Percentiles rank a stretch among this genome's conserved stretches.
phyloP scores from a whole-genome alignment of 352 stramenopile genomes.

The Globisporangium acanthophoron region DNA sequence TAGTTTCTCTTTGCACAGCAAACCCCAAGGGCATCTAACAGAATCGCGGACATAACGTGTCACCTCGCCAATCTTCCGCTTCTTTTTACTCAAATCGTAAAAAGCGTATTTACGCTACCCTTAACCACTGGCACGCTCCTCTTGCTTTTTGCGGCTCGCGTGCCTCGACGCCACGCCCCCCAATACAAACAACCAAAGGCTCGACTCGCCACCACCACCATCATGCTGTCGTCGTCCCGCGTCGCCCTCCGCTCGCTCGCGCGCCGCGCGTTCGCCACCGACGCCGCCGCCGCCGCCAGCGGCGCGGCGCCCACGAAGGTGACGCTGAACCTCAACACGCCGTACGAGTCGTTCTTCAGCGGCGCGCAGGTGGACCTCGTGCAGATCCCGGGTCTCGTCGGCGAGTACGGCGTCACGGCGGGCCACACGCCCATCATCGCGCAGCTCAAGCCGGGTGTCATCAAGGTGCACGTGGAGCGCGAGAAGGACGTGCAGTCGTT shows the following conservation, averaged over 20 bases:
- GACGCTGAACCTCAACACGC: slow-evolving; percentile 80
- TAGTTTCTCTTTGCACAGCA: no score
- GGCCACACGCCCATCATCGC: slow-evolving; percentile 96
- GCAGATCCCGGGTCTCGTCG: slow-evolving; percentile 92
- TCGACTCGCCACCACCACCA: slow-evolving; percentile 1
- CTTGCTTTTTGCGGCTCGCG: neutral
- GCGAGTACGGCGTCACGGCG: slow-evolving; percentile 97
- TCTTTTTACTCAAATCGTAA: neutral
- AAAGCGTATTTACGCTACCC: neutral
- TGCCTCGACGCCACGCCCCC: neutral
- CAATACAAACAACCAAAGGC: neutral
- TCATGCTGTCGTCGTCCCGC: slow-evolving; percentile 50
- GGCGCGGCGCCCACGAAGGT: slow-evolving; percentile 73
- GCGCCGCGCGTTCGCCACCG: slow-evolving; percentile 43
- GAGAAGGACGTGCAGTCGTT: slow-evolving; percentile 93
- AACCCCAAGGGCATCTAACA: no score
- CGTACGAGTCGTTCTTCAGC: slow-evolving; percentile 81
- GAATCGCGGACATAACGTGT: no score
- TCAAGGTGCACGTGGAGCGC: slow-evolving; percentile 81
- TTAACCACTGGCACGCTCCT: neutral
- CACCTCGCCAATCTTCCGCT: no score
- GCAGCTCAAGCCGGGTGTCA: slow-evolving; percentile 96
- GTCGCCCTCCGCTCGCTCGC: slow-evolving; percentile 49
- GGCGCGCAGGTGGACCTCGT: slow-evolving; percentile 86
- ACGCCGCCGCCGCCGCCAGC: slow-evolving; percentile 21